Evolutionary conservation across 331 rosid species (phyloP), one percentile per base, ranked within the genome.

Genomic region (Rosa hybrid): DNA sequence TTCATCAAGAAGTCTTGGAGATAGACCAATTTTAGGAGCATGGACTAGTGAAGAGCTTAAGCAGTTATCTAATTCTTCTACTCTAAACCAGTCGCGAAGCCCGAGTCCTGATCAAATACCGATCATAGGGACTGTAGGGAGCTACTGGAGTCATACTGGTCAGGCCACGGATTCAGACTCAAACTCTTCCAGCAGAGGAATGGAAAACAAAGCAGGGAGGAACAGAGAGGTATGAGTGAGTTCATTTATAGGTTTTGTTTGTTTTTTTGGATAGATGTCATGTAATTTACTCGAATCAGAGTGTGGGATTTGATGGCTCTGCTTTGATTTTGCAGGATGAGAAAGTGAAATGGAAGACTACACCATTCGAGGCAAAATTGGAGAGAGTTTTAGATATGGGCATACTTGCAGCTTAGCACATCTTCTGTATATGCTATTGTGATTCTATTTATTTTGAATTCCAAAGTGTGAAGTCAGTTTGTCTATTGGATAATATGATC

Each of bases 51-150:
- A 89, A 82, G 90, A 89, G 82, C 87, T 85, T 3, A 88, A 50
- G 46, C 83, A 74, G 82, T 78, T 60, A 74, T 87, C 90, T 13
- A 53, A 72, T 65, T 71, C 78, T 18, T 74, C 82, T 12, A 69
- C 90, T 48, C 83, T 92, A n/a, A 86, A 71, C 78, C 59, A 75
- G 75, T 71, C 74, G 18, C 86, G 49, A 85, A 81, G 87, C 88
- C 78, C 20, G 42, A 90, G 87, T 83, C 88, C 92, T 0, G 87
- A 84, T 11, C 90, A 91, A 11, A 83, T 82, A 5, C 90, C 90
- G 5, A 81, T 89, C 57, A 84, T 90, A 34, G 99, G 94, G 5
- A 86, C 93, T 34, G 94, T 95, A 70, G 95, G 97, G 74, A 92
- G 97, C 84, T 94, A 88, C 74, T 92, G 96, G 98, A 89, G 69